Percentiles rank a stretch among this genome's conserved stretches.
These are phyloP conservation scores for Colletotrichum orchidophilum DNA, from an alignment of 2,329 filamentous ascomycete genomes.

Conservation along the genomic window DNA sequence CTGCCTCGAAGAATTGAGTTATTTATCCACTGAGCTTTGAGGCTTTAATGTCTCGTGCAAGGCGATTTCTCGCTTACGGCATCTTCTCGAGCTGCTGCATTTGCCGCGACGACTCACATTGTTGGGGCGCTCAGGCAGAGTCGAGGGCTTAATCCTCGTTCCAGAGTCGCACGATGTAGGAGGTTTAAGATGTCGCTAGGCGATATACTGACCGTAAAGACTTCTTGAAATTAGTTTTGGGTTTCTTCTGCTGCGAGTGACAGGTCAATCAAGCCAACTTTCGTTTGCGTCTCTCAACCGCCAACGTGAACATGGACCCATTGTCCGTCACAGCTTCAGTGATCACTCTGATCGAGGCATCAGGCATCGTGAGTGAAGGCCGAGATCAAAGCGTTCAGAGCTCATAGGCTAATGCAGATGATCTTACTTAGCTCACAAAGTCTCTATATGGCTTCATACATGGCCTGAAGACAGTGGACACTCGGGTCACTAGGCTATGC, in stretches of 20 bases:
- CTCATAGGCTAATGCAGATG: not conserved
- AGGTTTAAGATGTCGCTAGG: not conserved
- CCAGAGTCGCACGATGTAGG: not conserved
- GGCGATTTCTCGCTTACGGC: not conserved
- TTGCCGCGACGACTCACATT: not conserved
- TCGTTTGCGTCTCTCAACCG: not conserved
- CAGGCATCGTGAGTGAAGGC: slow-evolving; percentile 25
- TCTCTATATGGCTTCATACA: slow-evolving; percentile 26
- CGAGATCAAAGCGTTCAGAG: not conserved
- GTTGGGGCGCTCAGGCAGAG: not conserved
- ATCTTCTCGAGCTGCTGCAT: not conserved
- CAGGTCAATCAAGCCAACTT: not conserved
- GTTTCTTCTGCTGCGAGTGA: not conserved
- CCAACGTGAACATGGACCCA: not conserved
- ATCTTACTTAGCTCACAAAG: slow-evolving; percentile 15
- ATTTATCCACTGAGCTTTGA: not conserved
- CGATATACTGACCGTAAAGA: not conserved
- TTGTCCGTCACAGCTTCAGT: not conserved
- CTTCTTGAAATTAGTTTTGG: not conserved
- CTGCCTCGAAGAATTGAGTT: not conserved
- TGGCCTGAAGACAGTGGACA: slow-evolving; percentile 34
- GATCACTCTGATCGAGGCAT: not conserved
- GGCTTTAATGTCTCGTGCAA: not conserved
- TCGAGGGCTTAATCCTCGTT: not conserved
- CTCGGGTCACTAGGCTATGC: slow-evolving; percentile 32